A percentile compares a stretch with the other conserved stretches of the same genome.
Conservation (phyloP, 2,329 filamentous ascomycete genomes). For the Tolypocladium ophioglossoides region DNA sequence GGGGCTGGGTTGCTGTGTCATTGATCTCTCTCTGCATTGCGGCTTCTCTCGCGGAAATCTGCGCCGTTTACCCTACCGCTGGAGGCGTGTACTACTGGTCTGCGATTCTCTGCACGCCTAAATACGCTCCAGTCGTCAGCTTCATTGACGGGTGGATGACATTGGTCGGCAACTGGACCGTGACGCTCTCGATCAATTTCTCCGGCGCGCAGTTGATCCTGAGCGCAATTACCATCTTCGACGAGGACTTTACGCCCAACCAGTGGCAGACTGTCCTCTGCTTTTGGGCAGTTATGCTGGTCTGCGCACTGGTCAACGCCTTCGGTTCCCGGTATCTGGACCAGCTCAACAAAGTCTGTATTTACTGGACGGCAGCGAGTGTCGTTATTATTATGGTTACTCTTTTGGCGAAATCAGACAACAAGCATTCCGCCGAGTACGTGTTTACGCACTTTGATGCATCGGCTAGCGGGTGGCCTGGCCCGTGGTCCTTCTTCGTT, state of each 20-base stretch:
- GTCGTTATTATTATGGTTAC: conserved; percentile 63
- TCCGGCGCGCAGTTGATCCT: conserved; percentile 59
- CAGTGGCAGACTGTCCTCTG: conserved; percentile 67
- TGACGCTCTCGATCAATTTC: conserved; percentile 60
- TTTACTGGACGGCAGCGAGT: conserved; percentile 61
- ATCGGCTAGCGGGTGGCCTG: conserved; percentile 56
- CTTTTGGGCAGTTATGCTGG: conserved; percentile 57
- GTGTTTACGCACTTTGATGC: conserved; percentile 64
- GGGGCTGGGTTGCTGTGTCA: conserved; percentile 54
- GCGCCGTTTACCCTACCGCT: conserved; percentile 51
- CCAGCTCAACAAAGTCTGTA: conserved; percentile 58
- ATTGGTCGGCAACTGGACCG: conserved; percentile 59
- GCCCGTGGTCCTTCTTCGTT: conserved; percentile 49
- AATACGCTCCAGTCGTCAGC: conserved; percentile 52
- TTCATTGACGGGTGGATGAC: conserved; percentile 69
- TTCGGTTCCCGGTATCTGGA: conserved; percentile 50
- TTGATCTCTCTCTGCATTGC: conserved; percentile 64
- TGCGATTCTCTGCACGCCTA: conserved; percentile 50
- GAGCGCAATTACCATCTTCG: conserved; percentile 55
- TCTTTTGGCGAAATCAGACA: conserved; percentile 54
- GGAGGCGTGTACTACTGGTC: conserved; percentile 67
- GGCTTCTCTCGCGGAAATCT: conserved; percentile 61
- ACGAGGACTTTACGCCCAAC: conserved; percentile 47
- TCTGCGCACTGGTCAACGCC: conserved; percentile 56
- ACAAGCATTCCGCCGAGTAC: conserved; percentile 44